Conservation (phyloP, 495 filamentous ascomycete species). For the Durotheca rogersii region DNA sequence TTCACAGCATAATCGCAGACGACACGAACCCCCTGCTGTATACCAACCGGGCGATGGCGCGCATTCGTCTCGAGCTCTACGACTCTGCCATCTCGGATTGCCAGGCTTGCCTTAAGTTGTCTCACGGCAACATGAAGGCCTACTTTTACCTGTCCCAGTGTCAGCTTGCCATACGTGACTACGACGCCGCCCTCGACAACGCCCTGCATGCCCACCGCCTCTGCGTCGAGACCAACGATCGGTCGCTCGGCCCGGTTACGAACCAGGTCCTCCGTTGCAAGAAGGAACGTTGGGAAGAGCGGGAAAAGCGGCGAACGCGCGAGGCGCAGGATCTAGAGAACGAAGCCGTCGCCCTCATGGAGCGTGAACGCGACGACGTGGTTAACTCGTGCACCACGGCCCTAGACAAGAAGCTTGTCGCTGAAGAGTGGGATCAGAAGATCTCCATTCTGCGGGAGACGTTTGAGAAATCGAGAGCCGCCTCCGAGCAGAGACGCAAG, state of each 20-base stretch:
- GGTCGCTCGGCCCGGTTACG: conserved; percentile 65
- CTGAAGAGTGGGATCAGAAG: conserved; percentile 60
- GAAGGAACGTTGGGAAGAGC: conserved; percentile 67
- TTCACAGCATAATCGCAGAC: conserved; percentile 57
- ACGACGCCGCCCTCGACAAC: conserved; percentile 70
- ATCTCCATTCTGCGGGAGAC: conserved; percentile 56
- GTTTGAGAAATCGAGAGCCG: conserved; percentile 60
- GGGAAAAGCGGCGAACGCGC: conserved; percentile 50
- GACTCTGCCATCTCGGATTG: conserved; percentile 82
- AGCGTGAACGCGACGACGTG: conserved; percentile 33
- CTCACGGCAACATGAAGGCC: conserved; percentile 72
- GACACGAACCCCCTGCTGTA: conserved; percentile 62
- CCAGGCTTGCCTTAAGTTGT: conserved; percentile 66
- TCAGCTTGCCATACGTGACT: conserved; percentile 70
- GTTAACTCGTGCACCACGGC: conserved; percentile 29
- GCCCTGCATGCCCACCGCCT: conserved; percentile 73
- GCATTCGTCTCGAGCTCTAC: conserved; percentile 69
- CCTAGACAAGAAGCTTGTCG: conserved; percentile 49
- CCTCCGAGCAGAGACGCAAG: conserved; percentile 56
- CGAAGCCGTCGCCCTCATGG: conserved; percentile 50
- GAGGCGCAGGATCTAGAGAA: conserved; percentile 55
- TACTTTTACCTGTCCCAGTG: conserved; percentile 82
- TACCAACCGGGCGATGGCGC: conserved; percentile 88
- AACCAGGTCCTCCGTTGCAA: conserved; percentile 72
- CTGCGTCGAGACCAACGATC: conserved; percentile 60